Evolutionary conservation across 805 yeast species (phyloP), one percentile per base, ranked within the genome.

Genomic region (Yarrowia sp.): DNA sequence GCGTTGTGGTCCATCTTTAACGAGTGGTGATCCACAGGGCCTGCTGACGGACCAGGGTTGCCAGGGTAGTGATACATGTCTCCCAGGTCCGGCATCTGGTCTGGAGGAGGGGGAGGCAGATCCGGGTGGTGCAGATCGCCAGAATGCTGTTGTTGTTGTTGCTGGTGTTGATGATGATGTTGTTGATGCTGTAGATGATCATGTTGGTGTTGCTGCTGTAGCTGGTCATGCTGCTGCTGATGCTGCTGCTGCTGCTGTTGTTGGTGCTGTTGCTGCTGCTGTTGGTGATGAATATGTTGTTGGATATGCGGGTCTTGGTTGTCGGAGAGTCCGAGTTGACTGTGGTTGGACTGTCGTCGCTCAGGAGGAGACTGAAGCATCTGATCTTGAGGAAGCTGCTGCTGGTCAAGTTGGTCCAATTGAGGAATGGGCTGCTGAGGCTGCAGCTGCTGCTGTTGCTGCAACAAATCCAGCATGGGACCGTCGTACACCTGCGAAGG

Each of bases 311-410:
- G 63, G 11, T 55, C 46, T 22, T 40, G 46, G 38, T 55, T 26
- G 22, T 41, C 59, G 10, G 58, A 16, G 5, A 53, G 59, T 5
- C 42, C 42, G 0, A 35, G 19, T 36, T 38, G 59, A 14, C 45
- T 53, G 43, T 53, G 59, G 59, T 53, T 53, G 9, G 59, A 53
- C 16, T 53, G 59, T 15, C 59, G 59, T 19, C 59, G 59, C 45
- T 53, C 59, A 3, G 38, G 53, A 3, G 53, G 40, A 8, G 53
- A 49, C 40, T 38, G 59, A 1, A n/a, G 45, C 59, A 53, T 53
- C 32, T 36, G 58, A 4, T 52, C 58, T 16, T 52, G 58, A 9
- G 32, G 43, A 8, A 14, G 45, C 12, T 19, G 59, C 35, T 53
- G 59, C 10, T 35, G 56, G 9, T 52, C 56, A 12, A 35, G 40